Evolutionary conservation across 768 basidiomycete genomes (phyloP), one percentile per base, ranked within the genome.

Genomic region (Auricularia auricula-judae): DNA sequence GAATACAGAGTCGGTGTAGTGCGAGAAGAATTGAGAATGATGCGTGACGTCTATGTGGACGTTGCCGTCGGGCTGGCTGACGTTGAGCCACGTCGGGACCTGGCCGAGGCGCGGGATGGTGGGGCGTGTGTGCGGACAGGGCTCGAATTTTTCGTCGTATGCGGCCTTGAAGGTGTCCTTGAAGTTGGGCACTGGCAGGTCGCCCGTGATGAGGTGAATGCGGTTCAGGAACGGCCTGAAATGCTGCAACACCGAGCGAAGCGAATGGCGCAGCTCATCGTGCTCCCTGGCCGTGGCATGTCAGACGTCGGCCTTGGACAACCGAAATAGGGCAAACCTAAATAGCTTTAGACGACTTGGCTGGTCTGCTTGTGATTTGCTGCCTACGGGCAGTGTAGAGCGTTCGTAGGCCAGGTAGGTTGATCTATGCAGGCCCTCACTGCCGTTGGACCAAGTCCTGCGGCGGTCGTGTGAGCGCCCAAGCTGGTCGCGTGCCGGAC

Each of bases 231-330:
- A 61, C 58, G 58, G 36, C 21, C 64, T 61, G 59, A 65, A 65
- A 43, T 65, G 21, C 60, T 65, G 58, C 44, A 65, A 59, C 3
- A 65, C 64, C 18, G 64, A 65, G 18, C 64, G 56, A 11, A 65
- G 29, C 35, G 64, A 65, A 36, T 65, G 64, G 10, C 64, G 56
- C 36, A 65, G 59, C 43, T 65, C 64, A 42, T 65, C 64, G 58
- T 65, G 64, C 29, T 65, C 64, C 11, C 64, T 60, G 23, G 14
- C 14, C 8, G 23, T 7, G 10, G 23, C 23, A 18, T 14, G 21
- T 34, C 11, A 34, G 56, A 33, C 8, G 11, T 23, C 5, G 56
- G 23, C 11, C 8, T 5, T 33, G 7, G 7, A 18, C 56, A 10
- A 18, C 34, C 29, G 34, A 29, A 12, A 14, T 14, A 12, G 23